Conservation (phyloP, 1,139 yeast species). For the Pichia sp. region DNA sequence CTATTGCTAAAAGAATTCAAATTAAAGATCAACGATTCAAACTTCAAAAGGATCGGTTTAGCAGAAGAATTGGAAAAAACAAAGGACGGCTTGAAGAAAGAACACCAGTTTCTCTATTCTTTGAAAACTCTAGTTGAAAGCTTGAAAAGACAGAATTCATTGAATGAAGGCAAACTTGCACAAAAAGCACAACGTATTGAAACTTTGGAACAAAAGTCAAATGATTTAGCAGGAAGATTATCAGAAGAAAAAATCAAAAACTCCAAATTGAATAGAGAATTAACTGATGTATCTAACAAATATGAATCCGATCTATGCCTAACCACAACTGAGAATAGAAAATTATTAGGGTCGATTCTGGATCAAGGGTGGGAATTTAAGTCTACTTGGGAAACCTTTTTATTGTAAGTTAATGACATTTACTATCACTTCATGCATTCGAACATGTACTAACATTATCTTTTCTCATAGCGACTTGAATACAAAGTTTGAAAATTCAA, state of each 20-base stretch:
- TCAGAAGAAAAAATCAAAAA: constrained; percentile 28
- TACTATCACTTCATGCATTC: too few species aligned
- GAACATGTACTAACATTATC: constrained; percentile 3
- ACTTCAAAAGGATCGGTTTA: constrained; percentile 5
- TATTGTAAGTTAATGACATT: constrained; percentile 2
- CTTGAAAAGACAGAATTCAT: constrained; percentile 10
- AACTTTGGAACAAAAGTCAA: constrained; percentile 19
- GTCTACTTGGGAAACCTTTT: not conserved
- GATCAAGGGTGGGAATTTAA: not conserved
- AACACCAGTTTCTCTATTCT: constrained; percentile 9
- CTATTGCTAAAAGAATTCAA: constrained; percentile 6
- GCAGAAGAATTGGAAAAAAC: constrained; percentile 6
- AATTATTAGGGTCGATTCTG: constrained; percentile 1
- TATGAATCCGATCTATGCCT: constrained; percentile 10
- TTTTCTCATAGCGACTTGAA: not conserved
- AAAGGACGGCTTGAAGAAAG: constrained; percentile 9
- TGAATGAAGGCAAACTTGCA: constrained; percentile 9
- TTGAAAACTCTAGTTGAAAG: constrained; percentile 11
- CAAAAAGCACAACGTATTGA: constrained; percentile 18
- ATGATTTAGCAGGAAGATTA: constrained; percentile 27
- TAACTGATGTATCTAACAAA: constrained; percentile 10
- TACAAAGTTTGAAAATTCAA: not conserved
- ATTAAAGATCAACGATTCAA: constrained; percentile 5
- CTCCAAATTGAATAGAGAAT: constrained; percentile 13
- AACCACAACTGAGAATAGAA: constrained; percentile 4